Conservation (phyloP, 768 basidiomycete genomes). For the Kwoniella dendrophila region DNA sequence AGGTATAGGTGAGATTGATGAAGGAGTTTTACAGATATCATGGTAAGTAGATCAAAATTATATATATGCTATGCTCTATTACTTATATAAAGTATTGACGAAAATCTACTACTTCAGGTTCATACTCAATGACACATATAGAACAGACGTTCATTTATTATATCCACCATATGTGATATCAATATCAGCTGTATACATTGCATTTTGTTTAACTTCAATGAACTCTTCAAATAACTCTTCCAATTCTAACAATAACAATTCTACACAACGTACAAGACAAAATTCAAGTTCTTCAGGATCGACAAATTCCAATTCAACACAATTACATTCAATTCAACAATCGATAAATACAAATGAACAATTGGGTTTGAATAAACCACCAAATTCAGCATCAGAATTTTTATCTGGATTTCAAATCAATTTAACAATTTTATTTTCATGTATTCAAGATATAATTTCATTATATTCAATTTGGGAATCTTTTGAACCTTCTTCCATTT, state of each 20-base stretch:
- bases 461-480: slow-evolving; percentile 86
- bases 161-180: slow-evolving; percentile 95
- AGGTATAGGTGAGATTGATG: slow-evolving; percentile 54
- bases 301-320: slow-evolving; percentile 47
- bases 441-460: slow-evolving; percentile 87
- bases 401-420: slow-evolving; percentile 84
- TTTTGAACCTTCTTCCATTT: slow-evolving; percentile 61
- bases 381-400: slow-evolving; percentile 61
- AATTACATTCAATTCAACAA: slow-evolving; percentile 55
- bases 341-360: slow-evolving; percentile 54
- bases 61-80: neutral
- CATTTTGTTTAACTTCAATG: slow-evolving; percentile 71
- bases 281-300: slow-evolving; percentile 49
- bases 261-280: too few species aligned
- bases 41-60: slow-evolving; percentile 64
- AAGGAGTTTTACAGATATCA: slow-evolving; percentile 77
- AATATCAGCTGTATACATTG: slow-evolving; percentile 85
- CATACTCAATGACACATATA: slow-evolving; percentile 93
- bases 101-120: slow-evolving; percentile 64
- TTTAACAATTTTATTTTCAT: slow-evolving; percentile 74
- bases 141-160: slow-evolving; percentile 88
- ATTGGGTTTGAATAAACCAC: slow-evolving; percentile 25
- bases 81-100: neutral
- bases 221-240: slow-evolving; percentile 15
- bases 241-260: neutral